Conservation (phyloP, 2,329 filamentous ascomycete species). For the Periconia digitata region DNA sequence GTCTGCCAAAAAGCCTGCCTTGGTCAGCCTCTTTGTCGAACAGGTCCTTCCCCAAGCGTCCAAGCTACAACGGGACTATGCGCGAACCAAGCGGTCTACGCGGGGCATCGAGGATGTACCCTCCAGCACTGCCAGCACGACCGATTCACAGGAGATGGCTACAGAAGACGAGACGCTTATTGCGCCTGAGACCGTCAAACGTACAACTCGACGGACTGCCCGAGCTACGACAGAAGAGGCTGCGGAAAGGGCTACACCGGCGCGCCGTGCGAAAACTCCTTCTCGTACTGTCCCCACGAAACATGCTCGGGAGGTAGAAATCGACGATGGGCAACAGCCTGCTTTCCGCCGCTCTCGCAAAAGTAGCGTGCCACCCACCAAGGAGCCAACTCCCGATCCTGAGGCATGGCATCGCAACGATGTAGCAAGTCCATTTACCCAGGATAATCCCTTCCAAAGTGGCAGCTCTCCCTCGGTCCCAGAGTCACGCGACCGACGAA, state of each 20-base stretch:
- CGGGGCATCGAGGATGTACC: constrained; percentile 74
- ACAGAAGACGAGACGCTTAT: constrained; percentile 45
- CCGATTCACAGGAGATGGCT: constrained; percentile 56
- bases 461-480: constrained; percentile 66
- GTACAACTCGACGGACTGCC: constrained; percentile 40
- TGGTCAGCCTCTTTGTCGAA: constrained; percentile 80
- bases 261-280: constrained; percentile 34
- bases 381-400: constrained; percentile 53
- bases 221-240: constrained; percentile 46
- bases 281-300: constrained; percentile 46
- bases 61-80: constrained; percentile 73
- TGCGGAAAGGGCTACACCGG: constrained; percentile 12
- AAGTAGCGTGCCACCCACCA: constrained; percentile 18
- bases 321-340: constrained; percentile 37
- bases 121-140: constrained; percentile 65
- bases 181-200: constrained; percentile 46
- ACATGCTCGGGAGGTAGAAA: constrained; percentile 44
- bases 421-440: constrained; percentile 72
- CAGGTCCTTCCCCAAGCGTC: constrained; percentile 76
- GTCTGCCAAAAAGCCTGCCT: constrained; percentile 86
- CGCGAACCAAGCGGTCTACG: constrained; percentile 81
- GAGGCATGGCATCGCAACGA: constrained; percentile 46
- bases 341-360: constrained; percentile 41
- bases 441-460: constrained; percentile 92
- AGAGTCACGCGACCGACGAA: constrained; percentile 47